Evolutionary conservation across 2,329 filamentous ascomycete genomes (phyloP), one percentile per base, ranked within the genome.

Genomic region (Emergomyces orientalis): DNA sequence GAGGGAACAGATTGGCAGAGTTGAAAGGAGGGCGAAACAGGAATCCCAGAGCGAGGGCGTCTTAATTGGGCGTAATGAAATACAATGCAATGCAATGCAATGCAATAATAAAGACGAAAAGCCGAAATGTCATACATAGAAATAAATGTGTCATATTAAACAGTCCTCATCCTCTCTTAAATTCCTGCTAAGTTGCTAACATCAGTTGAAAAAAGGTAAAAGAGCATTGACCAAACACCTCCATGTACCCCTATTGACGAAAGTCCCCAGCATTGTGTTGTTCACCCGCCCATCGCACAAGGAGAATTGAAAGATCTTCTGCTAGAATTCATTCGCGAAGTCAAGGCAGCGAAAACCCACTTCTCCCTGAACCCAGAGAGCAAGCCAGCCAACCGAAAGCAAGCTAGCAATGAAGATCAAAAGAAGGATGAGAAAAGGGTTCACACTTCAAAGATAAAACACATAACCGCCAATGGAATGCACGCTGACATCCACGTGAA

Each of bases 391-490:
- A 47, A 22, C 37, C 3, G 32, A 17, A 7, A 32, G 41, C 57
- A 59, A 59, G 1, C 57, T 43, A 59, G n/a, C 19, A 17, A n/a
- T 14, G 37, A 59, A 39, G 37, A 14, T 7, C 13, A 22, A 43
- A 13, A 22, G 57, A 59, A 59, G n/a, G 57, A 59, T 41, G 34
- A 47, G 2, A 37, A 14, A 39, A 63, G 55, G 45, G 32, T 59
- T 51, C 55, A 59, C 62, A 65, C 64, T 25, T 69, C 63, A 19
- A 66, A 55, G 65, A 51, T 67, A 54, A 41, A 68, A 65, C 67
- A 66, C 57, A 70, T 66, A 61, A 68, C 58, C 30, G 56, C 67
- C 47, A 34, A 65, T 25, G 67, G 69, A 67, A 63, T 68, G 68
- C 65, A 64, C 60, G 64, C 59, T 27, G 45, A 57, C 34, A 52